Evolutionary conservation across 1,284 basidiomycete genomes (phyloP).

Genomic region (Pisolithus thermaeus): DNA sequence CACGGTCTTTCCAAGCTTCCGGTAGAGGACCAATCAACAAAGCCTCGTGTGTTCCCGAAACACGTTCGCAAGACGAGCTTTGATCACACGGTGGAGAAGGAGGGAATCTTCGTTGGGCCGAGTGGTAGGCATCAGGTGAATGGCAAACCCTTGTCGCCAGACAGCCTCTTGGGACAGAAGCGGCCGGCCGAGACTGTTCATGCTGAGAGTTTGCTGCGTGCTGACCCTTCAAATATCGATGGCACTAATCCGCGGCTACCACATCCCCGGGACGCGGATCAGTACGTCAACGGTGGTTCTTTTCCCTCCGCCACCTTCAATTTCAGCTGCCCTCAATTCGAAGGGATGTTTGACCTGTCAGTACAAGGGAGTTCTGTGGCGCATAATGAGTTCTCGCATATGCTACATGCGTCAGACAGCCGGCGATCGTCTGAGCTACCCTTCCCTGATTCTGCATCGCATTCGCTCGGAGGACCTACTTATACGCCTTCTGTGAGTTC

Average conservation of each 20-base stretch:
- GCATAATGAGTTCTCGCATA: slow-evolving; percentile 31
- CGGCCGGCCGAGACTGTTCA: slow-evolving; percentile 71
- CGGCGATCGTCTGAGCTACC: slow-evolving; percentile 23
- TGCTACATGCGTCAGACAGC: slow-evolving; percentile 25
- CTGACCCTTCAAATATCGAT: slow-evolving; percentile 62
- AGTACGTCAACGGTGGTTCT: slow-evolving; percentile 37
- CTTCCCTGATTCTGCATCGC: slow-evolving; percentile 33
- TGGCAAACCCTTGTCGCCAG: slow-evolving; percentile 61
- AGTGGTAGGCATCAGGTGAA: slow-evolving; percentile 74
- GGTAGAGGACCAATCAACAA: slow-evolving; percentile 32
- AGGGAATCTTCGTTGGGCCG: slow-evolving; percentile 52
- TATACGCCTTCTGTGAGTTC: slow-evolving; percentile 39
- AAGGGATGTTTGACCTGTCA: slow-evolving; percentile 57
- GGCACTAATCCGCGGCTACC: slow-evolving; percentile 25
- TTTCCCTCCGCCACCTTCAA: slow-evolving; percentile 77
- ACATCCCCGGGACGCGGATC: slow-evolving; percentile 29
- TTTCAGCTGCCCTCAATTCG: slow-evolving; percentile 69
- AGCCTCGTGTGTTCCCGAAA: slow-evolving; percentile 62
- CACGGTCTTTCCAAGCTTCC: slow-evolving; percentile 48
- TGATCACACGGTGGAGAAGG: slow-evolving; percentile 78
- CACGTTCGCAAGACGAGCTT: slow-evolving; percentile 89
- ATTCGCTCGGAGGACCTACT: slow-evolving; percentile 29
- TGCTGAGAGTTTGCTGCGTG: slow-evolving; percentile 68
- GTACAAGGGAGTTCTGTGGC: slow-evolving; percentile 20
- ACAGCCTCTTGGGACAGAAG: slow-evolving; percentile 60